These are phyloP conservation scores for Fraxinus paxiana DNA, from an alignment of 305 asterid species.

Conservation along the genomic window DNA sequence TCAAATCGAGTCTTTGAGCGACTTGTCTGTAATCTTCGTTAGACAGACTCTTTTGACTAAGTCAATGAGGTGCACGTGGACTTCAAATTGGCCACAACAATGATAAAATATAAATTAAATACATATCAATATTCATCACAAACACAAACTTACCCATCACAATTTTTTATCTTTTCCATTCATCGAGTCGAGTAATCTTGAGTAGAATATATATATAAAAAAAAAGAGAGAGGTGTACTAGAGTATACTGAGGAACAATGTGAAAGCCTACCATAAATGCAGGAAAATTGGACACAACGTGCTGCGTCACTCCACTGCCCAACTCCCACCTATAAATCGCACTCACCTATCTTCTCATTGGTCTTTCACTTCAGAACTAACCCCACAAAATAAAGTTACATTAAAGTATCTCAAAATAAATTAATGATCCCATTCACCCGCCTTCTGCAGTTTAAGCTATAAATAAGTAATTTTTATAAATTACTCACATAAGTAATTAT, in stretches of 20 bases:
- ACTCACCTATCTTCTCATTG: conserved; percentile 46
- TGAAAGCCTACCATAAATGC: conserved; percentile 26
- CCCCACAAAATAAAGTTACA: conserved; percentile 3
- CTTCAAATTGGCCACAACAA: not conserved
- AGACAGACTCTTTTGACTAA: not conserved
- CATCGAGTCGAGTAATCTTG: not conserved
- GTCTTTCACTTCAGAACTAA: conserved; percentile 43
- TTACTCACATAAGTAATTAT: not conserved
- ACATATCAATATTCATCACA: not conserved
- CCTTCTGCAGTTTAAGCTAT: not conserved
- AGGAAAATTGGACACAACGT: conserved; percentile 37
- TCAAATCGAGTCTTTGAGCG: not conserved
- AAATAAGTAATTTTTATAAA: not conserved
- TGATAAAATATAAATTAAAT: not conserved
- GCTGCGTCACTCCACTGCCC: conserved; percentile 46
- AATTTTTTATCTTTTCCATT: not conserved
- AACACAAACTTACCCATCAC: not conserved
- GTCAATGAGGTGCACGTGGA: not conserved
- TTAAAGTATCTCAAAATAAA: not conserved
- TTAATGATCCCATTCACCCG: not conserved
- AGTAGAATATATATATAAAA: not conserved
- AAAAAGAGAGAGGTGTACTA: not conserved
- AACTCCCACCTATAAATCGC: conserved; percentile 48
- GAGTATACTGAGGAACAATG: not conserved
- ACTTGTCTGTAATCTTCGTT: not conserved